Evolutionary conservation across 345 rosid species (phyloP).

Genomic region (Nephelium lappaceum): DNA sequence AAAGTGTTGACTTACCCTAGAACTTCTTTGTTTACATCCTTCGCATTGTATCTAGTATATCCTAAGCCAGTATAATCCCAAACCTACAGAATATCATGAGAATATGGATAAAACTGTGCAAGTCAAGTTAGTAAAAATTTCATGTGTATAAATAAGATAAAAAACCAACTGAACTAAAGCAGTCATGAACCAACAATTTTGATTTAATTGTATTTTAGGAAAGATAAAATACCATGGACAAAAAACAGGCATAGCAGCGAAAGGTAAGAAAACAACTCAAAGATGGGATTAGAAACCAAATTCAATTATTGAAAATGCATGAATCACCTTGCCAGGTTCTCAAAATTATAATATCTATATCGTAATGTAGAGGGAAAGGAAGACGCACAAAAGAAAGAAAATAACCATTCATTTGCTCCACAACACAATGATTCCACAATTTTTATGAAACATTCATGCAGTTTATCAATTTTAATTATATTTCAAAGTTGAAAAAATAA

Average conservation of each 20-base stretch:
- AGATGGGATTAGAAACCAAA: background rate
- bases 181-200: background rate
- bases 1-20: conserved; percentile 62
- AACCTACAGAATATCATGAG: conserved; percentile 49
- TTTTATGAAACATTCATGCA: background rate
- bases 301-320: background rate
- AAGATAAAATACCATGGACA: background rate
- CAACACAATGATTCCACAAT: too few relatives aligned
- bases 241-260: background rate
- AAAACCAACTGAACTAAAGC: conserved; percentile 8
- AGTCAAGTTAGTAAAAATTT: background rate
- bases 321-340: conserved; percentile 8
- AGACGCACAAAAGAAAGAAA: background rate
- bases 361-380: too few relatives aligned
- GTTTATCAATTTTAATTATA: background rate
- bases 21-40: conserved; percentile 68
- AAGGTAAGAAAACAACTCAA: background rate
- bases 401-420: background rate
- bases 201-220: background rate
- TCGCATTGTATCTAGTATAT: conserved; percentile 78
- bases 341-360: background rate
- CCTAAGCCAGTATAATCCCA: conserved; percentile 99
- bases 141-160: background rate
- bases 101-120: background rate
- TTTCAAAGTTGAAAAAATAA: background rate